Evolutionary conservation across 148 eudicot species (phyloP).

Genomic region (Dianthus caryophyllus): DNA sequence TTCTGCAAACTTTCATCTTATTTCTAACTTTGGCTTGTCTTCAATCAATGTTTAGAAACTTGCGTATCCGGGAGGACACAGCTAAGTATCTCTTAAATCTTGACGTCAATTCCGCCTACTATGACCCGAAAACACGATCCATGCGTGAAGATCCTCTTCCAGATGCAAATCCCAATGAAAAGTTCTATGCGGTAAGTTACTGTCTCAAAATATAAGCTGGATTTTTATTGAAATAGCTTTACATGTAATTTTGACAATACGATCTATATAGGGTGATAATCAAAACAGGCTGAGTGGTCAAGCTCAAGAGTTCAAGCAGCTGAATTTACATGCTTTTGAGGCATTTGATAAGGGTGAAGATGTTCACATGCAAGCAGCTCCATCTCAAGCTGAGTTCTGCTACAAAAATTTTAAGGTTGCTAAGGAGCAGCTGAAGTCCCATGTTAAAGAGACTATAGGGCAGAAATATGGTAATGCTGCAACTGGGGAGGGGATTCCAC

Average conservation of each 20-base stretch:
- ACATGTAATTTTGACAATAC: not conserved
- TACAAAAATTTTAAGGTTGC: conserved; percentile 69
- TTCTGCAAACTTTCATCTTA: not conserved
- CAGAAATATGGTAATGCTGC: conserved; percentile 97
- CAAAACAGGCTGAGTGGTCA: conserved; percentile 85
- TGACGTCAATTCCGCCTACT: conserved; percentile 80
- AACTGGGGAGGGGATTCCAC: conserved; percentile 67
- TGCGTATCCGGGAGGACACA: conserved; percentile 94
- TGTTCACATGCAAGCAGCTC: conserved; percentile 95
- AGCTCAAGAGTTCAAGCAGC: conserved; percentile 84
- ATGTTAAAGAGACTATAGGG: conserved; percentile 63
- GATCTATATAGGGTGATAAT: conserved; percentile 63
- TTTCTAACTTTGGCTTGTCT: conserved; percentile 3
- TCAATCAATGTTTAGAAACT: conserved; percentile 47
- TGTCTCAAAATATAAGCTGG: not conserved
- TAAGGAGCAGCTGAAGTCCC: conserved; percentile 73
- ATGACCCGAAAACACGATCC: conserved; percentile 91
- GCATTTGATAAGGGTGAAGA: conserved; percentile 97
- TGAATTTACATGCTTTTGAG: conserved; percentile 85
- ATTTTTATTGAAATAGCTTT: not conserved
- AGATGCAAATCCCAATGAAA: conserved; percentile 85
- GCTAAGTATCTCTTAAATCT: conserved; percentile 91
- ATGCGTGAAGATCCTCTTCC: conserved; percentile 99
- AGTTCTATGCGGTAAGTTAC: conserved; percentile 65
- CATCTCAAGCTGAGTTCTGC: conserved; percentile 89